A percentile compares a stretch with the other conserved stretches of the same genome.
These are phyloP conservation scores for Termitomyces sp. DNA, from an alignment of 768 basidiomycete species.

Conservation along the genomic window DNA sequence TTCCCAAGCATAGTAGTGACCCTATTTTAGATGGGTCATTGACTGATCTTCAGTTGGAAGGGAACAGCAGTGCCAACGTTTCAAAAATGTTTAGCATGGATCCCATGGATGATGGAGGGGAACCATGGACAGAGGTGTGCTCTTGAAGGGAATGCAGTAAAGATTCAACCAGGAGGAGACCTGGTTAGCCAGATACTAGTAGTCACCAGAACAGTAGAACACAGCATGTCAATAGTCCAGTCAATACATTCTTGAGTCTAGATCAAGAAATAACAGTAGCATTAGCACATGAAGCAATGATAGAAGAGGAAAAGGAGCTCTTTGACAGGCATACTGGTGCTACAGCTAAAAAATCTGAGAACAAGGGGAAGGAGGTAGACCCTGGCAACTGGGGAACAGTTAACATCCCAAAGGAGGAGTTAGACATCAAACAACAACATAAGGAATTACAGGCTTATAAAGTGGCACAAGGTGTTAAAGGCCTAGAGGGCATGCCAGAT, in stretches of 20 bases:
- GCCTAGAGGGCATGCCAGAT: not conserved
- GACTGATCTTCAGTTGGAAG: no score
- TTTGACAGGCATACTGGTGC: not conserved
- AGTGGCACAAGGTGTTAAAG: not conserved
- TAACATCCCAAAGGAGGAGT: not conserved
- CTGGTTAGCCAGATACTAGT: not conserved
- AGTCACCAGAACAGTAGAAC: no score
- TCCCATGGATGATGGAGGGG: not conserved
- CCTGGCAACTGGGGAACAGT: not conserved
- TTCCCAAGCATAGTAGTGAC: not conserved
- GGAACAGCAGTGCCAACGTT: not conserved
- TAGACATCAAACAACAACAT: no score
- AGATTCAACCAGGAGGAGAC: not conserved
- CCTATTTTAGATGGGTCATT: not conserved
- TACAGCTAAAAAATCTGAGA: accelerated
- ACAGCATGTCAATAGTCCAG: not conserved
- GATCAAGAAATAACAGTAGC: not conserved
- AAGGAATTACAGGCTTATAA: not conserved
- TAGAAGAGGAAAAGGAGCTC: not conserved
- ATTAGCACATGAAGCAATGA: not conserved
- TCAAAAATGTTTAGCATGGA: not conserved
- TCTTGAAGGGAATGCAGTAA: not conserved
- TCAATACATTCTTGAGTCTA: no score
- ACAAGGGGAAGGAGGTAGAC: not conserved
- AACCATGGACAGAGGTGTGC: no score